A percentile compares a stretch with the other conserved stretches of the same genome.
phyloP scores from a whole-genome alignment of 805 yeast species.

The Priceomyces castillae region DNA sequence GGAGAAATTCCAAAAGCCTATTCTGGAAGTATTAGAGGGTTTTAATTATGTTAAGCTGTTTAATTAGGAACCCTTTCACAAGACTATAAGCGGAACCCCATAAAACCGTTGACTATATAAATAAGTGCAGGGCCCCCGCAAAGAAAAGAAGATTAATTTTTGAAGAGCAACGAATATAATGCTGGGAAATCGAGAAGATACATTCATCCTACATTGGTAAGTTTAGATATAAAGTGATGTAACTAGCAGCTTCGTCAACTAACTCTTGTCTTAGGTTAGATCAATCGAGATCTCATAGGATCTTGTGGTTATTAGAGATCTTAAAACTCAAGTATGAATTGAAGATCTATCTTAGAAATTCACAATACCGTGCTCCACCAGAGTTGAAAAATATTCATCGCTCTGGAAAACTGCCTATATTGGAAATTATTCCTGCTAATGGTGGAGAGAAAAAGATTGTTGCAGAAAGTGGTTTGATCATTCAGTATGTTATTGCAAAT shows the following conservation, averaged over 20 bases:
- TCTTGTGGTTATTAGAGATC: constrained; percentile 65
- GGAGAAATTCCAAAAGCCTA: no score
- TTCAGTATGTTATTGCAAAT: constrained; percentile 34
- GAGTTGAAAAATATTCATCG: constrained; percentile 55
- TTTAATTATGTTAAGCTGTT: no score
- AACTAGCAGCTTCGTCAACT: not conserved
- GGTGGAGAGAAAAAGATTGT: constrained; percentile 32
- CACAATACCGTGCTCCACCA: constrained; percentile 43
- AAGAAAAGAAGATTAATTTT: not conserved
- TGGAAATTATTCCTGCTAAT: constrained; percentile 42
- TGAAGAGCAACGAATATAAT: not conserved
- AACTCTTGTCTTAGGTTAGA: constrained; percentile 32
- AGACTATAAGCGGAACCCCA: no score
- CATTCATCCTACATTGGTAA: constrained; percentile 28
- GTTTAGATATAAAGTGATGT: no score
- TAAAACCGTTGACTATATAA: no score
- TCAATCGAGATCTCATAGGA: constrained; percentile 58
- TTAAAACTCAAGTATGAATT: constrained; percentile 54
- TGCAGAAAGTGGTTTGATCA: constrained; percentile 38
- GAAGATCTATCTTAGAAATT: constrained; percentile 50
- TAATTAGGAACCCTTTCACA: no score
- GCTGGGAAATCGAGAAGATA: constrained; percentile 11
- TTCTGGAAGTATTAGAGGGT: no score
- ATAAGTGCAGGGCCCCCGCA: not conserved
- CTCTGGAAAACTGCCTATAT: constrained; percentile 60